A percentile compares a stretch with the other conserved stretches of the same genome.
phyloP scores from a whole-genome alignment of 208 protist species.

The Wallacemonas rigidus region DNA sequence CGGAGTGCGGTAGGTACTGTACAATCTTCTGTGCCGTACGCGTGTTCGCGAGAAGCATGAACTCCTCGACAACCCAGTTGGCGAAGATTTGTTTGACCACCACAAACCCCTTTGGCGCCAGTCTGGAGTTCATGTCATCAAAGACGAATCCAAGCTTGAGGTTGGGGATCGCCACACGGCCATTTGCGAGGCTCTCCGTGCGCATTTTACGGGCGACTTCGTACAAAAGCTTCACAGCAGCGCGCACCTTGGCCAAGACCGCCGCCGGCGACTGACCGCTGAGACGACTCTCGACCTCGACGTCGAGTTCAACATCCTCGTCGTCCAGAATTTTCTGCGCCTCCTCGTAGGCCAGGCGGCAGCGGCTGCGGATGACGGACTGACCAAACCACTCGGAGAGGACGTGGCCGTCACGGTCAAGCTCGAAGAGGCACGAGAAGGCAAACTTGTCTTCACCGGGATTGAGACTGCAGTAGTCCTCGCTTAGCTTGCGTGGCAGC shows the following conservation, averaged over 20 bases:
- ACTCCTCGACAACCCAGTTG: slow-evolving; percentile 93
- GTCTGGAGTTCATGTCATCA: slow-evolving; percentile 40
- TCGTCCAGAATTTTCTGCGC: slow-evolving; percentile 81
- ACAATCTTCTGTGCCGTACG: slow-evolving; percentile 87
- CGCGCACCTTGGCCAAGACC: slow-evolving; percentile 35
- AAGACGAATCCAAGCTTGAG: slow-evolving; percentile 60
- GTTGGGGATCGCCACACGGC: slow-evolving; percentile 65
- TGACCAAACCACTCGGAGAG: slow-evolving; percentile 85
- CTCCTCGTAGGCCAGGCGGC: slow-evolving; percentile 83
- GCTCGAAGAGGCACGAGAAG: slow-evolving; percentile 87
- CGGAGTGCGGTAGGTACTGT: slow-evolving; percentile 76
- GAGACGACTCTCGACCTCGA: slow-evolving; percentile 26
- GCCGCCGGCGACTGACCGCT: slow-evolving; percentile 17
- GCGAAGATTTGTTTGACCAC: slow-evolving; percentile 61
- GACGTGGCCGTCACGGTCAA: slow-evolving; percentile 69
- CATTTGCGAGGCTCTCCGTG: slow-evolving; percentile 40
- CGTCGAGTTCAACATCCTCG: slow-evolving; percentile 31
- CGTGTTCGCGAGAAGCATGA: slow-evolving; percentile 92
- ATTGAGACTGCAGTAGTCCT: slow-evolving; percentile 90
- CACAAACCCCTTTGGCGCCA: slow-evolving; percentile 52
- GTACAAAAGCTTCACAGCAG: slow-evolving; percentile 58
- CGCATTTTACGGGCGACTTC: slow-evolving; percentile 64
- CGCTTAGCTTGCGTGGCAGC: slow-evolving; percentile 88
- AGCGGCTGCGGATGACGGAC: slow-evolving; percentile 89
- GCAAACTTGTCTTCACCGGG: slow-evolving; percentile 83